These are phyloP conservation scores for Viola odorata DNA, from an alignment of 345 rosid genomes.

Conservation along the genomic window DNA sequence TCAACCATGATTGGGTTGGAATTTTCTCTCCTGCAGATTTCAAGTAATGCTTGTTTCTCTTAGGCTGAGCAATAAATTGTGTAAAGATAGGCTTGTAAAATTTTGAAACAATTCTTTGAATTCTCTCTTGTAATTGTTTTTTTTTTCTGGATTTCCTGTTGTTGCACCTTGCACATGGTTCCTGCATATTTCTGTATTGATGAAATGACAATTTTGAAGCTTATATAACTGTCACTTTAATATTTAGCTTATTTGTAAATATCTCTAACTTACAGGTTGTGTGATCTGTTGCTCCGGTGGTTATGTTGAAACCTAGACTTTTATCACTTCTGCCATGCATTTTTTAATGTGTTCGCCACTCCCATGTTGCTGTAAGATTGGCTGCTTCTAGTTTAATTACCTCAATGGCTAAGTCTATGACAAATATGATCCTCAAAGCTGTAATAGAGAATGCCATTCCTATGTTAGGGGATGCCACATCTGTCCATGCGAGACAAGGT, in stretches of 20 bases:
- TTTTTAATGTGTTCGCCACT: slow-evolving; percentile 75
- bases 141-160: not conserved
- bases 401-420: slow-evolving; percentile 94
- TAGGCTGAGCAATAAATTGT: too few relatives aligned
- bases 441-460: slow-evolving; percentile 89
- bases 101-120: too few relatives aligned
- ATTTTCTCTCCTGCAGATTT: too few relatives aligned
- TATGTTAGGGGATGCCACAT: slow-evolving; percentile 76
- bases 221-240: too few relatives aligned
- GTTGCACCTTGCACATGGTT: slow-evolving; percentile 1
- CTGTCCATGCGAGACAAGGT: slow-evolving; percentile 88
- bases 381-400: slow-evolving; percentile 91
- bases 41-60: too few relatives aligned
- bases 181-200: too few relatives aligned
- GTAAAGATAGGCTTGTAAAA: too few relatives aligned
- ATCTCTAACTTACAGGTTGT: slow-evolving; percentile 47
- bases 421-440: slow-evolving; percentile 68
- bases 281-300: slow-evolving; percentile 74
- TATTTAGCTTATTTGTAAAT: not conserved
- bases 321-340: slow-evolving; percentile 84
- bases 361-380: slow-evolving; percentile 89
- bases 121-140: not conserved
- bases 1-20: too few relatives aligned
- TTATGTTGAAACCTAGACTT: slow-evolving; percentile 56
- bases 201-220: too few relatives aligned